A percentile compares a stretch with the other conserved stretches of the same genome.
These are phyloP conservation scores for Prillingera fragicola DNA, from an alignment of 1,284 basidiomycete species.

Conservation along the genomic window DNA sequence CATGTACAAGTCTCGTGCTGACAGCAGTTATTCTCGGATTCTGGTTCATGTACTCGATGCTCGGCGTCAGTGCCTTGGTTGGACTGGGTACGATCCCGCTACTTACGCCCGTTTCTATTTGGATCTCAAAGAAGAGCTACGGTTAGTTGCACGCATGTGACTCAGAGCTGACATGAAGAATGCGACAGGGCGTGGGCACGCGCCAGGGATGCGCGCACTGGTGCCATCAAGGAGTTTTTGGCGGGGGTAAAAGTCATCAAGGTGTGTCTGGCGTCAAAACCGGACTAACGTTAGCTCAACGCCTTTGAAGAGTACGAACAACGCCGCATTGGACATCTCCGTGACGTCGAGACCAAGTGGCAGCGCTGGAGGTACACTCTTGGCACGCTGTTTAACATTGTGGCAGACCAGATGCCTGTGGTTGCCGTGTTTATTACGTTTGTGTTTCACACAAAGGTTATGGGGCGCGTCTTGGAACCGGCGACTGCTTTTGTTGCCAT, in stretches of 20 bases:
- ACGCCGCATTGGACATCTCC: slow-evolving; percentile 24
- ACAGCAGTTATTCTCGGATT: slow-evolving; percentile 35
- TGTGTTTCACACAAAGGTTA: slow-evolving; percentile 39
- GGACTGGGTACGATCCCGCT: slow-evolving; percentile 39
- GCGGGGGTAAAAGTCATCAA: slow-evolving; percentile 46
- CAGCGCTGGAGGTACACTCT: slow-evolving; percentile 46
- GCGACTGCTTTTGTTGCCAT: slow-evolving; percentile 44
- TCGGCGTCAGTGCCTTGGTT: slow-evolving; percentile 40
- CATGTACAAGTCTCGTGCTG: neutral
- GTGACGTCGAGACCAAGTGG: slow-evolving; percentile 41
- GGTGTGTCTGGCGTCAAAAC: slow-evolving; percentile 12
- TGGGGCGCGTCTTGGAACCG: slow-evolving; percentile 32
- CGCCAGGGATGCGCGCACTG: slow-evolving; percentile 36
- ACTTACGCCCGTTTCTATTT: slow-evolving; percentile 25
- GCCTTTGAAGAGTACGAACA: slow-evolving; percentile 42
- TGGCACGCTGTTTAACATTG: slow-evolving; percentile 46
- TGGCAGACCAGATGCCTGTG: slow-evolving; percentile 36
- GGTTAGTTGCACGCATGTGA: slow-evolving; percentile 19
- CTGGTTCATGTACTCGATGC: slow-evolving; percentile 38
- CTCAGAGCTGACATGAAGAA: slow-evolving; percentile 16
- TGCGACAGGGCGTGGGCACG: slow-evolving; percentile 39
- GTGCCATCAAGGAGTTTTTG: slow-evolving; percentile 44
- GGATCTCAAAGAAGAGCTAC: slow-evolving; percentile 36
- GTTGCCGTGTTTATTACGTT: slow-evolving; percentile 40
- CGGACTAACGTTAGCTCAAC: slow-evolving; percentile 31